These are phyloP conservation scores for Macrophomina pseudophaseolina DNA, from an alignment of 2,329 filamentous ascomycete genomes.

Conservation along the genomic window DNA sequence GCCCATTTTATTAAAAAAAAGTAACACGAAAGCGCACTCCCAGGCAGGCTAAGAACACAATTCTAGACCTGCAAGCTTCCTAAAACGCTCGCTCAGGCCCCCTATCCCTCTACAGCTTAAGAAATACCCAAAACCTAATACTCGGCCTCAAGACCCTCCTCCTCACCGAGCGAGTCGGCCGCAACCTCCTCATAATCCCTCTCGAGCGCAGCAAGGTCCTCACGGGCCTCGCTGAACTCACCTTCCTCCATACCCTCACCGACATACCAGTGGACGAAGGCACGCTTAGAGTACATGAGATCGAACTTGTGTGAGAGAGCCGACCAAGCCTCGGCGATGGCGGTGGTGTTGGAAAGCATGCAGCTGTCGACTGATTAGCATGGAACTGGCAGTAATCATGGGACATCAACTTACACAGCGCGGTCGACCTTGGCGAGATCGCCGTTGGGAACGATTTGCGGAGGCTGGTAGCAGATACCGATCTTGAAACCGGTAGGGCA, in stretches of 20 bases:
- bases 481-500: constrained; percentile 78
- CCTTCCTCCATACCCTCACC: constrained; percentile 93
- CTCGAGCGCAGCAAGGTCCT: constrained; percentile 84
- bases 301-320: constrained; percentile 77
- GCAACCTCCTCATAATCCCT: constrained; percentile 88
- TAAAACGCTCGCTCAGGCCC: constrained; percentile 17
- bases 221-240: constrained; percentile 85
- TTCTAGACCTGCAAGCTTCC: constrained; percentile 23
- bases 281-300: constrained; percentile 79
- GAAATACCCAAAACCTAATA: constrained; percentile 38
- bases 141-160: constrained; percentile 56
- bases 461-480: constrained; percentile 84
- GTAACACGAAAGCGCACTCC: constrained; percentile 23
- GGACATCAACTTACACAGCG: constrained; percentile 64
- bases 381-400: neutral
- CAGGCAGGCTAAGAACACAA: constrained; percentile 24
- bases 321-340: constrained; percentile 75
- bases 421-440: constrained; percentile 98
- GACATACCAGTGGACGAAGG: constrained; percentile 80
- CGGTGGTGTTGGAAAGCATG: constrained; percentile 77
- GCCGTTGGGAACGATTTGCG: constrained; percentile 93
- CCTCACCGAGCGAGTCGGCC: constrained; percentile 68
- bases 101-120: constrained; percentile 5
- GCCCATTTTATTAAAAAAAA: constrained; percentile 24
- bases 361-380: constrained; percentile 41